Evolutionary conservation across 2,329 filamentous ascomycete species (phyloP).

Genomic region (Didymella lethalis): DNA sequence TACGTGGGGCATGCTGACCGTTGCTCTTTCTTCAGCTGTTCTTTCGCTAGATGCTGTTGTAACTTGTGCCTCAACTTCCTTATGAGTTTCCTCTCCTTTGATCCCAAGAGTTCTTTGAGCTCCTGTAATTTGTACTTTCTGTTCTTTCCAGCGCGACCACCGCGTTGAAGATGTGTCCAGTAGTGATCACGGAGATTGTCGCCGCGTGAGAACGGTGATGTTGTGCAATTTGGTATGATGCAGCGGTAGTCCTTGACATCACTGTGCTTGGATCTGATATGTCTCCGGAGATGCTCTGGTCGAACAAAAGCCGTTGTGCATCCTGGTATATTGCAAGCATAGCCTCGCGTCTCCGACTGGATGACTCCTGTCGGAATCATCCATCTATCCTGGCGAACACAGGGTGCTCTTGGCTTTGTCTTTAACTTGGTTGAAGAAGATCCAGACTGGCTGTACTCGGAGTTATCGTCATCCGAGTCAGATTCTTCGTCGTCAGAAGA

Average conservation of each 20-base stretch:
- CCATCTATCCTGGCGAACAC: slow-evolving; percentile 30
- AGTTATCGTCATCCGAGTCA: slow-evolving; percentile 9
- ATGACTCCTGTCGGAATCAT: slow-evolving; percentile 3
- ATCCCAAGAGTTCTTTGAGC: slow-evolving; percentile 29
- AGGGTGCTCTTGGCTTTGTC: slow-evolving; percentile 2
- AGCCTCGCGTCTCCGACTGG: slow-evolving; percentile 18
- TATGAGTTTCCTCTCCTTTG: slow-evolving; percentile 27
- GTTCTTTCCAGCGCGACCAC: slow-evolving; percentile 31
- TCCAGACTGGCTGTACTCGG: slow-evolving; percentile 6
- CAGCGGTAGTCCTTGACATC: slow-evolving; percentile 14
- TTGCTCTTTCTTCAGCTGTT: slow-evolving; percentile 7
- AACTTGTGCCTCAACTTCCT: slow-evolving; percentile 21
- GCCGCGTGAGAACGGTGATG: slow-evolving; percentile 26
- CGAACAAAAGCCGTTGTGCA: slow-evolving; percentile 27
- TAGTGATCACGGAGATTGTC: slow-evolving; percentile 39
- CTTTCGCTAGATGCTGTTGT: slow-evolving; percentile 13
- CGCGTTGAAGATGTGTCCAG: slow-evolving; percentile 34
- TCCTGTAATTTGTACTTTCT: slow-evolving; percentile 26
- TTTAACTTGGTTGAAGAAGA: not conserved
- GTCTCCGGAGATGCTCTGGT: slow-evolving; percentile 36
- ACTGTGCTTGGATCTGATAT: slow-evolving; percentile 31
- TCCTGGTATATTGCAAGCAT: slow-evolving; percentile 12
- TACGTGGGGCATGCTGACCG: not conserved
- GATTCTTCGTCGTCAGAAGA: slow-evolving; percentile 8
- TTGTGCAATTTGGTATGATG: slow-evolving; percentile 25